These are phyloP conservation scores for Trichoderma atroviride DNA, from an alignment of 2,329 filamentous ascomycete species.

Conservation along the genomic window DNA sequence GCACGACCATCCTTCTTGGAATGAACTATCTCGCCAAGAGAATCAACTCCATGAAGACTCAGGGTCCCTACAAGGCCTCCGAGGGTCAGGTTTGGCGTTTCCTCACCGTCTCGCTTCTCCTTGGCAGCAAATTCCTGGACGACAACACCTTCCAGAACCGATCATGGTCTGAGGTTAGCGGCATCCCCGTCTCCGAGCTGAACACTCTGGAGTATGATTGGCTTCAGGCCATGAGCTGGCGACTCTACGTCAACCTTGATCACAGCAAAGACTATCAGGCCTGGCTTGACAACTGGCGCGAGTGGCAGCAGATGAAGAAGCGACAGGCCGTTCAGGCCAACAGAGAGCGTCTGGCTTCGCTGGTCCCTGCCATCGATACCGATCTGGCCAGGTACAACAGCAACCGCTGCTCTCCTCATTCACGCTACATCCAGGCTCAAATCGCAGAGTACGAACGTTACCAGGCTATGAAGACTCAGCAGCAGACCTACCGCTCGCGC, in stretches of 20 bases:
- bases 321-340: slow-evolving; percentile 51
- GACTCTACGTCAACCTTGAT: slow-evolving; percentile 82
- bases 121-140: slow-evolving; percentile 94
- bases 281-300: slow-evolving; percentile 63
- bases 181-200: slow-evolving; percentile 80
- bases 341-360: slow-evolving; percentile 54
- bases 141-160: slow-evolving; percentile 98
- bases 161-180: slow-evolving; percentile 94
- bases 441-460: slow-evolving; percentile 56
- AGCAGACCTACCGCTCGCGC: slow-evolving; percentile 45
- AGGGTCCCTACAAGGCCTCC: slow-evolving; percentile 57
- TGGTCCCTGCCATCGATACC: slow-evolving; percentile 53
- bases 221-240: slow-evolving; percentile 80
- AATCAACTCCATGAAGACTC: slow-evolving; percentile 70
- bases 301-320: slow-evolving; percentile 60
- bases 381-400: slow-evolving; percentile 46
- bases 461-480: slow-evolving; percentile 49
- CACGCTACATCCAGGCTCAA: slow-evolving; percentile 58
- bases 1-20: slow-evolving; percentile 86
- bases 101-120: slow-evolving; percentile 79
- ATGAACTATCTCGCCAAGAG: slow-evolving; percentile 87
- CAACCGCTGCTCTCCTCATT: slow-evolving; percentile 43
- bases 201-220: slow-evolving; percentile 87
- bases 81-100: slow-evolving; percentile 83
- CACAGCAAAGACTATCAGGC: slow-evolving; percentile 71